A percentile compares a stretch with the other conserved stretches of the same genome.
Conservation (phyloP, 306 rosid genomes). For the Dalbergia cultrata region DNA sequence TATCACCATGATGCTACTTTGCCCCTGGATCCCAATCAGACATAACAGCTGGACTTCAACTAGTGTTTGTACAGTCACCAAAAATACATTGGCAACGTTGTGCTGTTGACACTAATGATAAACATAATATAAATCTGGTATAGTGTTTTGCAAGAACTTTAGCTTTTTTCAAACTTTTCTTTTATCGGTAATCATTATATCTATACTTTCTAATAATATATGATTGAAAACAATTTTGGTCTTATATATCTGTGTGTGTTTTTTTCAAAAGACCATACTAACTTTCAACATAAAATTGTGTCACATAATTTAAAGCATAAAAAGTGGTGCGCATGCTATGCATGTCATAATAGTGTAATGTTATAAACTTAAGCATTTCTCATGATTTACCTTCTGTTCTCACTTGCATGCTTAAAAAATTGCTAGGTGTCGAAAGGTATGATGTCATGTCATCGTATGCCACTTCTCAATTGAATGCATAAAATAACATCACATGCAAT, state of each 20-base stretch:
- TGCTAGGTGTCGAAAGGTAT: neutral
- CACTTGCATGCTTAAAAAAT: neutral
- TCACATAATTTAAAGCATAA: neutral
- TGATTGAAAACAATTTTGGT: neutral
- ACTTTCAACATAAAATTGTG: neutral
- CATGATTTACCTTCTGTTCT: constrained; percentile 1
- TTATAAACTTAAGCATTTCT: neutral
- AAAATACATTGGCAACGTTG: neutral
- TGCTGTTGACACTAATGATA: neutral
- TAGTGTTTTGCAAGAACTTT: neutral
- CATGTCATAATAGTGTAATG: neutral
- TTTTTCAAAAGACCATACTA: neutral
- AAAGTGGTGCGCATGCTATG: constrained; percentile 3
- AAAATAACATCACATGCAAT: neutral
- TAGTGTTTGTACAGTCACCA: neutral
- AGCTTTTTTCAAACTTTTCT: neutral
- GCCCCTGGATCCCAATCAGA: neutral
- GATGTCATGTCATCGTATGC: neutral
- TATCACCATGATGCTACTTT: neutral
- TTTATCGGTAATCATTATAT: neutral
- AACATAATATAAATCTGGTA: neutral
- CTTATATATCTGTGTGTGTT: neutral
- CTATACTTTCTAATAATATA: neutral
- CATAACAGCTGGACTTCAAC: neutral
- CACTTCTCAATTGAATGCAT: neutral